phyloP scores from a whole-genome alignment of 441 rosid genomes.

The Adansonia rubrostipa region DNA sequence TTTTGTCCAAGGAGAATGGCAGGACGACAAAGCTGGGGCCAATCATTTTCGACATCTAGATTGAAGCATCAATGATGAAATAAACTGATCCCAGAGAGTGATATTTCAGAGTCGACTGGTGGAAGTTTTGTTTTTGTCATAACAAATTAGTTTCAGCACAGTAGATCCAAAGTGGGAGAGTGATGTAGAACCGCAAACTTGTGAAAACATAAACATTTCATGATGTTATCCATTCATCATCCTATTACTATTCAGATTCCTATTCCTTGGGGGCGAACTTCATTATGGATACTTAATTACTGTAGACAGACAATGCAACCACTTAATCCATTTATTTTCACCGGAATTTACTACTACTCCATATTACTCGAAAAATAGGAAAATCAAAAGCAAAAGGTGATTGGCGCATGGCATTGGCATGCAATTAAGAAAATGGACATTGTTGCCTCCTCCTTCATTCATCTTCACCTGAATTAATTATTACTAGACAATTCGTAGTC shows the following conservation, averaged over 20 bases:
- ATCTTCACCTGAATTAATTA: neutral
- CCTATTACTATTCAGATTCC: no score
- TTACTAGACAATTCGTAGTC: neutral
- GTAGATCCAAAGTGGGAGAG: no score
- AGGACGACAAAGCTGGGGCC: slow-evolving; percentile 22
- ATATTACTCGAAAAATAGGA: no score
- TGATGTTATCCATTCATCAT: no score
- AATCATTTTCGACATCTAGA: slow-evolving; percentile 35
- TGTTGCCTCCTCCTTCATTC: neutral
- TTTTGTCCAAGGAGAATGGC: neutral
- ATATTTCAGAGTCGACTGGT: neutral
- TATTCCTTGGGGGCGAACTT: neutral
- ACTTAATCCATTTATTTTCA: no score
- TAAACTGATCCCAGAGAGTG: slow-evolving; percentile 25
- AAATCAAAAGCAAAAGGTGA: no score
- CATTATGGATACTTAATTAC: neutral
- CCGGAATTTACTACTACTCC: neutral
- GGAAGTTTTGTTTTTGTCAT: neutral
- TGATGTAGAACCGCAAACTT: neutral
- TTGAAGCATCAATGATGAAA: slow-evolving; percentile 25
- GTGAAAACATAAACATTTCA: neutral
- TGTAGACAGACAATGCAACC: neutral
- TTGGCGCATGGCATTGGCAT: neutral
- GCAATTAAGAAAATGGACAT: neutral
- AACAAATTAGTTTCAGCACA: neutral